Evolutionary conservation across 805 yeast species (phyloP).

Genomic region (Ogataea saltuana): DNA sequence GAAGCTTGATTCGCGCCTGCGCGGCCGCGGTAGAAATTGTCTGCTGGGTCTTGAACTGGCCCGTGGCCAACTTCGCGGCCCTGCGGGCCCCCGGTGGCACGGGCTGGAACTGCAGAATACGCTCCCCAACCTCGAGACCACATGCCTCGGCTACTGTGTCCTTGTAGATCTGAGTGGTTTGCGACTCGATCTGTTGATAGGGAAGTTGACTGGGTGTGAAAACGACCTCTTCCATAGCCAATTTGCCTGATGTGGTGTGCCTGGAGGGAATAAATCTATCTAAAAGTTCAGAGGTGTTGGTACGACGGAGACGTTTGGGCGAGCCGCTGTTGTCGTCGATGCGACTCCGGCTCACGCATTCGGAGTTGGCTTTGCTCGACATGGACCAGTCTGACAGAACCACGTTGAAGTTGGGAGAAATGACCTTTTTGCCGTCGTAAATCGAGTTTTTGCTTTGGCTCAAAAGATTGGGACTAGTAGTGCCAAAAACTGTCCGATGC

Average conservation of each 20-base stretch:
- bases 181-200: conserved; percentile 54
- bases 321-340: conserved; percentile 23
- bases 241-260: conserved; percentile 48
- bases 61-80: conserved; percentile 19
- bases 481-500: conserved; percentile 36
- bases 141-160: conserved; percentile 92
- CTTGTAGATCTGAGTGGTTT: conserved; percentile 60
- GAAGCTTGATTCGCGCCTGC: conserved; percentile 67
- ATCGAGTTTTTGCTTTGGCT: conserved; percentile 32
- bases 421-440: conserved; percentile 32
- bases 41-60: conserved; percentile 25
- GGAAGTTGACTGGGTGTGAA: conserved; percentile 40
- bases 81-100: conserved; percentile 64
- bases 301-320: conserved; percentile 32
- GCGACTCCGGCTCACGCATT: conserved; percentile 1
- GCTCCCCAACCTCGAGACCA: conserved; percentile 78
- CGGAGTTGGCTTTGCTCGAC: conserved; percentile 14
- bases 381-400: conserved; percentile 37
- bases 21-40: conserved; percentile 47
- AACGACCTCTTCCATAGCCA: conserved; percentile 30
- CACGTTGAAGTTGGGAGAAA: conserved; percentile 38
- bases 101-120: conserved; percentile 87
- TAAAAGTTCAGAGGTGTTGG: conserved; percentile 38
- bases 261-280: conserved; percentile 67
- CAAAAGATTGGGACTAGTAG: conserved; percentile 32